These are phyloP conservation scores for Penicillium sp. DNA, from an alignment of 2,329 filamentous ascomycete species.

Conservation along the genomic window DNA sequence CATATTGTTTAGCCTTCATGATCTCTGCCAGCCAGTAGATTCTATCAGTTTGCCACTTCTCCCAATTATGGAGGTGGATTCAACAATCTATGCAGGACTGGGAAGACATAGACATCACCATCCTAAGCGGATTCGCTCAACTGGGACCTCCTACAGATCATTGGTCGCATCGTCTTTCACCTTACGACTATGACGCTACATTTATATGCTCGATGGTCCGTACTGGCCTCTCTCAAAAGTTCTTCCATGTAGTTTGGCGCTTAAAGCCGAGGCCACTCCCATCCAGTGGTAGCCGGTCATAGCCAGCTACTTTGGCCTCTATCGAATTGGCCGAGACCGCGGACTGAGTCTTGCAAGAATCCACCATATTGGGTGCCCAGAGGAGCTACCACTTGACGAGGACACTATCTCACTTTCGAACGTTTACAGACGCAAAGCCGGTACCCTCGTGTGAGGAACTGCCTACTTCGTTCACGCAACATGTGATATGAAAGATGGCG, in stretches of 20 bases:
- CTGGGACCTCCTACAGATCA: neutral
- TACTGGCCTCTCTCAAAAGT: too few relatives aligned
- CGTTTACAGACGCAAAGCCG: neutral
- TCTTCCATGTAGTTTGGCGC: too few relatives aligned
- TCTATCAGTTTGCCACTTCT: conserved; percentile 5
- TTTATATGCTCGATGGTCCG: too few relatives aligned
- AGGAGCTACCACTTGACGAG: neutral
- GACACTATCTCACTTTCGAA: neutral
- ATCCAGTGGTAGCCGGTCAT: too few relatives aligned
- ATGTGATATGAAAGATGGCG: neutral
- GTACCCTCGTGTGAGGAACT: neutral
- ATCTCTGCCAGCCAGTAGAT: too few relatives aligned
- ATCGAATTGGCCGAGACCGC: neutral
- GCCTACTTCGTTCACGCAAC: neutral
- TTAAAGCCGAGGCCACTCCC: too few relatives aligned
- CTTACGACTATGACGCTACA: too few relatives aligned
- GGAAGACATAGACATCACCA: conserved; percentile 3
- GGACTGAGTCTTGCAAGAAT: neutral
- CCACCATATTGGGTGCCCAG: neutral
- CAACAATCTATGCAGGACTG: conserved; percentile 14
- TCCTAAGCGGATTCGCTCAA: neutral
- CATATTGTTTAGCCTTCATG: too few relatives aligned
- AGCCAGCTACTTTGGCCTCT: neutral
- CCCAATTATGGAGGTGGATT: conserved; percentile 20
- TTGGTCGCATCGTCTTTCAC: neutral